Conservation (phyloP, 2,329 filamentous ascomycete species). For the Phoma sp. region DNA sequence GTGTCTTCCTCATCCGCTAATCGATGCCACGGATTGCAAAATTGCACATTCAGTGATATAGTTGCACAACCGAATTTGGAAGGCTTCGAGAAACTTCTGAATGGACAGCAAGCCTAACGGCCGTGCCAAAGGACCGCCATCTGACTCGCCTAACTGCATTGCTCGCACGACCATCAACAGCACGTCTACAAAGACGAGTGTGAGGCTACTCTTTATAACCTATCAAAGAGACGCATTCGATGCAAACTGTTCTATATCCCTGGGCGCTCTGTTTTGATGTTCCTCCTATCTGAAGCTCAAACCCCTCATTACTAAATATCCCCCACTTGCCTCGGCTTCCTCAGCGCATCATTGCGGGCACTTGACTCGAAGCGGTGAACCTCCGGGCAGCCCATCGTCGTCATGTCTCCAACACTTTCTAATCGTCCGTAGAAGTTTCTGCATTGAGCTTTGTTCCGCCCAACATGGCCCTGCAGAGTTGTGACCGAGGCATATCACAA, state of each 20-base stretch:
- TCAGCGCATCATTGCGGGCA: conserved; percentile 19
- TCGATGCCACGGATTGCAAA: not conserved
- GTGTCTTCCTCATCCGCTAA: not conserved
- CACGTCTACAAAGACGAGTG: not conserved
- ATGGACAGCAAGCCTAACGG: not conserved
- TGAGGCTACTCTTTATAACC: not conserved
- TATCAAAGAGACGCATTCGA: not conserved
- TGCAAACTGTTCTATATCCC: not conserved
- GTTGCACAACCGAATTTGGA: conserved; percentile 11
- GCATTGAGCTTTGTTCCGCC: conserved; percentile 10
- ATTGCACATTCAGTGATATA: conserved; percentile 9
- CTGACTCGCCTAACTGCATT: conserved; percentile 7
- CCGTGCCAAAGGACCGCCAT: not conserved
- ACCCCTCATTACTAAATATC: conserved; percentile 14
- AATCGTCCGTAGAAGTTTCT: conserved; percentile 21
- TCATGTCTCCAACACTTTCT: conserved; percentile 23
- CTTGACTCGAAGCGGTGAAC: conserved; percentile 21
- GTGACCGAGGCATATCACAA: conserved; percentile 5
- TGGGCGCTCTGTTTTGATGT: not conserved
- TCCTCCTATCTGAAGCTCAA: conserved; percentile 3
- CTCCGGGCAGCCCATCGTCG: conserved; percentile 24
- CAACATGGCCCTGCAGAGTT: not conserved
- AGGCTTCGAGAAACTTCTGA: conserved; percentile 15
- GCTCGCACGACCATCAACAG: not conserved
- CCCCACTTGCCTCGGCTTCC: conserved; percentile 37